Evolutionary conservation across 306 rosid genomes (phyloP), one percentile per base, ranked within the genome.

Genomic region (Cercis canadensis): DNA sequence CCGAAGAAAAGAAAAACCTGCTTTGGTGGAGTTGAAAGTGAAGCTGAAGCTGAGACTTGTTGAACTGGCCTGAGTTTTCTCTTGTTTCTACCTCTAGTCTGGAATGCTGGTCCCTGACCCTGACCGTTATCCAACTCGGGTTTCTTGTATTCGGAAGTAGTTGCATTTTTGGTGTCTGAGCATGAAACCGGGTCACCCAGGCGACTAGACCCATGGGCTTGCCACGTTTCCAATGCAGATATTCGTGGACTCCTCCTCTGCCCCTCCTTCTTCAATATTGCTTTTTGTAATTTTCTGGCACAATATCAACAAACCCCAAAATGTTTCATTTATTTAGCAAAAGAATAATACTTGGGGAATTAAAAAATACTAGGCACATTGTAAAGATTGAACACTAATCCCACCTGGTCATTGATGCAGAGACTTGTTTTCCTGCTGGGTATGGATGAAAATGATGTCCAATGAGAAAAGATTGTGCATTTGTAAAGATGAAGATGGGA

Each of bases 161-260:
- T 34, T 13, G 54, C 21, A 36, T 14, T 53, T 64, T 54, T 41
- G 9, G 67, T 17, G 2, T 8, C 12, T 49, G 72, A 50, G n/a
- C 3, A 45, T 44, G 16, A 46, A 45, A 8, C 17, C 41, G 65
- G 56, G 65, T 40, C 62, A 43, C 17, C 31, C 37, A 9, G 43
- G 51, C 37, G 52, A 19, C 67, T 70, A 6, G 73, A 54, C 51
- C 14, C 59, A 71, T 43, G 19, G 32, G 67, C 74, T 66, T 58
- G 77, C 67, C 69, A 65, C 6, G 45, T 73, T 62, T 77, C 82
- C 78, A 73, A 57, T 57, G 83, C 83, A 29, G 69, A 78, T 65
- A 86, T 65, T 45, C 89, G 71, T 9, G 84, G 85, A 75, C 91
- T 86, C 67, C 83, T 86, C 44, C 95, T 84, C 64, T 59, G 57